A percentile compares a stretch with the other conserved stretches of the same genome.
Conservation (phyloP, 192 early-diverging fungal genomes). For the Phlyctochytrium arcticum region DNA sequence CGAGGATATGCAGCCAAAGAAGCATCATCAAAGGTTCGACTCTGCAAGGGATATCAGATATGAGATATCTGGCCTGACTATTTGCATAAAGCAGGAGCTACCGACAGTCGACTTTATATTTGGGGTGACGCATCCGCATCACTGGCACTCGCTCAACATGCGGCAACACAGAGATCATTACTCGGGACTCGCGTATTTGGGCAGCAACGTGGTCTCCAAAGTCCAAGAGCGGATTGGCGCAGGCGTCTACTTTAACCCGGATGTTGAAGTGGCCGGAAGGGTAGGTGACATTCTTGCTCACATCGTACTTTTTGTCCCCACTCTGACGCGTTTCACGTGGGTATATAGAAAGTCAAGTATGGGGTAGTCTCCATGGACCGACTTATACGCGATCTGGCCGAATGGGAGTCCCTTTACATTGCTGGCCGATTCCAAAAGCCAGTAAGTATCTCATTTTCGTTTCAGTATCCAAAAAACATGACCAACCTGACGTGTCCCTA, state of each 20-base stretch:
- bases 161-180: constrained; percentile 91
- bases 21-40: constrained; percentile 18
- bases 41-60: not conserved
- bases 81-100: constrained; percentile 36
- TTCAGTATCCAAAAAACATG: no score
- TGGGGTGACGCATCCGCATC: constrained; percentile 89
- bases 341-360: constrained; percentile 89
- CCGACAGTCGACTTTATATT: constrained; percentile 96
- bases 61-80: not conserved
- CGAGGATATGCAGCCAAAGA: constrained; percentile 54
- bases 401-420: constrained; percentile 95
- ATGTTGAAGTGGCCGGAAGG: constrained; percentile 81
- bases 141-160: constrained; percentile 97
- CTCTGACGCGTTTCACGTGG: not conserved
- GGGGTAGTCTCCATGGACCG: constrained; percentile 91
- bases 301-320: not conserved
- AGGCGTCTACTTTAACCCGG: constrained; percentile 94
- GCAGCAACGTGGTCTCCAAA: constrained; percentile 62
- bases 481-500: no score
- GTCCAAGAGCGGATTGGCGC: constrained; percentile 86
- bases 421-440: constrained; percentile 98
- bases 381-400: constrained; percentile 78
- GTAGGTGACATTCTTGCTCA: constrained; percentile 38
- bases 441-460: constrained; percentile 36
- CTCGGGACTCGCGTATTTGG: constrained; percentile 72